Conservation (phyloP, 306 rosid genomes). For the Prunus dulcis region DNA sequence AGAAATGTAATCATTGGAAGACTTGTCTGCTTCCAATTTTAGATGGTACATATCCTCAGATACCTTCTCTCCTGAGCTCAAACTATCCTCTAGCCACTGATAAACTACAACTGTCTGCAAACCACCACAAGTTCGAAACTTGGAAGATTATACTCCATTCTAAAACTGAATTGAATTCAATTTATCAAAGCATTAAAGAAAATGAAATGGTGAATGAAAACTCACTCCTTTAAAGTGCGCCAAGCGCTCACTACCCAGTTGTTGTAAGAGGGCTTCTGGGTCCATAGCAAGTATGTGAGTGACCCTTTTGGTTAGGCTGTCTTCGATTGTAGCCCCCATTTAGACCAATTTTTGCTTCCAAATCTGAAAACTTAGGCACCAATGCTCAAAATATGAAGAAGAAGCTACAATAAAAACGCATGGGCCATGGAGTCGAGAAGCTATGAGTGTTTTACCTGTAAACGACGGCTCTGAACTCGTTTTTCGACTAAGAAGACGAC, state of each 20-base stretch:
- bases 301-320: constrained; percentile 52
- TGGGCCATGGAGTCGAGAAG: neutral
- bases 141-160: neutral
- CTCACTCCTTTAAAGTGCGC: constrained; percentile 72
- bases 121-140: constrained; percentile 4
- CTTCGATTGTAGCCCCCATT: constrained; percentile 73
- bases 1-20: constrained; percentile 21
- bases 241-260: constrained; percentile 47
- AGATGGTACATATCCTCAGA: constrained; percentile 60
- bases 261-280: constrained; percentile 46
- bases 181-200: neutral
- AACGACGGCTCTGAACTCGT: constrained; percentile 78
- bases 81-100: constrained; percentile 86
- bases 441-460: constrained; percentile 44
- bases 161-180: neutral
- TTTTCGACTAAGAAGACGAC: constrained; percentile 51
- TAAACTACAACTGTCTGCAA: constrained; percentile 57
- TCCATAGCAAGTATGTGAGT: constrained; percentile 68
- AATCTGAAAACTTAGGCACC: constrained; percentile 39
- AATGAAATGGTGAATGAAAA: neutral
- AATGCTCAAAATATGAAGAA: neutral
- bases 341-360: constrained; percentile 84
- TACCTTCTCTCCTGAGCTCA: constrained; percentile 67
- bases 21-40: constrained; percentile 37
- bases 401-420: neutral